Evolutionary conservation across 306 rosid species (phyloP).

Genomic region (Sicyos edulis): DNA sequence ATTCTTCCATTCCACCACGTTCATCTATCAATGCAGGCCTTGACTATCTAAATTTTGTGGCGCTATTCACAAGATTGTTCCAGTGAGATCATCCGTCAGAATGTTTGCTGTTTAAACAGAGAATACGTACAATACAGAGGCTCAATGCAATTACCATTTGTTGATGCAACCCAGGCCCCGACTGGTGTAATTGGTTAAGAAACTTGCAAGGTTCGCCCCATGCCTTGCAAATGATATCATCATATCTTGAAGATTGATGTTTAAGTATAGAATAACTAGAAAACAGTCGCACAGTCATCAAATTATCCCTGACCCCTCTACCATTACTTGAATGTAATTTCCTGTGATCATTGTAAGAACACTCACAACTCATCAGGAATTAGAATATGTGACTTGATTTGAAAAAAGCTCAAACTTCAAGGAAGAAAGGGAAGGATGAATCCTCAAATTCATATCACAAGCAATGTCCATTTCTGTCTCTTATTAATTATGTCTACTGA

Average conservation of each 20-base stretch:
- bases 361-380: neutral
- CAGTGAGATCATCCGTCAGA: conserved; percentile 14
- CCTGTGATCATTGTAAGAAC: neutral
- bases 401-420: conserved; percentile 4
- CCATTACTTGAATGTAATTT: neutral
- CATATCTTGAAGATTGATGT: conserved; percentile 15
- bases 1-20: neutral
- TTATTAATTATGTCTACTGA: neutral
- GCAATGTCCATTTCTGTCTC: neutral
- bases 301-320: neutral
- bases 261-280: neutral
- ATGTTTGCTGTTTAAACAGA: conserved; percentile 10
- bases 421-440: neutral
- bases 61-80: neutral
- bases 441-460: neutral
- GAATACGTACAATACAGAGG: neutral
- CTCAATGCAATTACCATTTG: too few species aligned
- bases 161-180: too few species aligned
- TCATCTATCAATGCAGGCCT: conserved; percentile 9
- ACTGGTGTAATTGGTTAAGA: neutral
- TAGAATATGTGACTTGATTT: neutral
- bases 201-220: conserved; percentile 16
- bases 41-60: neutral
- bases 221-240: neutral
- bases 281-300: neutral